Evolutionary conservation across 495 filamentous ascomycete species (phyloP), one percentile per base, ranked within the genome.

Genomic region (Aspergillus baeticus): DNA sequence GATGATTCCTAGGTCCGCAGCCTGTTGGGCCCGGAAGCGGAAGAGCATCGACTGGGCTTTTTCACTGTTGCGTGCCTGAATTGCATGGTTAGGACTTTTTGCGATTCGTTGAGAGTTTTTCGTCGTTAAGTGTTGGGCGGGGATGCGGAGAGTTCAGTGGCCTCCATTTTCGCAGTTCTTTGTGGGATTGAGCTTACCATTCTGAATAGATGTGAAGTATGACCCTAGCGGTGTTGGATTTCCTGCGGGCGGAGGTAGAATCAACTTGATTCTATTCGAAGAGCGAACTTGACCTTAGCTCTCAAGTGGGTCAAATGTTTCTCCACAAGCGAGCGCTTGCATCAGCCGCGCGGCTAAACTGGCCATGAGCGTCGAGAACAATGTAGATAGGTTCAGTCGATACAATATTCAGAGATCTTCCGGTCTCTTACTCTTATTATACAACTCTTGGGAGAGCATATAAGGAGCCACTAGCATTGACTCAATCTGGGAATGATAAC

Each of bases 31-130:
- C 71, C 95, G 91, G 82, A 98, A 98, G 80, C 94, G 94, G 78
- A 96, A 98, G 73, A 98, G 95, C 94, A 98, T 98, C 20, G 93
- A 97, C 74, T 98, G 94, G 56, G 94, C 94, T 77, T 98, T 98
- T 82, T 97, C 93, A 26, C 88, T 91, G 72, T 98, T 98, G 57
- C 85, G 85, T 51, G 85, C 85, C 85, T 87, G 35, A 8, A 52
- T 51, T 22, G 44, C 39, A 54, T 55, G 39, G 41, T 65, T 63
- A 57, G 61, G 49, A 42, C 35, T 37, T 17, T 26, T 21, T 37
- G 21, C 21, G 35, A 13, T 29, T 41, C n/a, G 23, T 41, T n/a
- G n/a, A n/a, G n/a, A n/a, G n/a, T n/a, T 31, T 29, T 31, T 37
- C 29, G n/a, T 3, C 18, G 21, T 29, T 5, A 23, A 15, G 34